A percentile compares a stretch with the other conserved stretches of the same genome.
phyloP scores from a whole-genome alignment of 495 filamentous ascomycete species.

The Aspergillus nanangensis region DNA sequence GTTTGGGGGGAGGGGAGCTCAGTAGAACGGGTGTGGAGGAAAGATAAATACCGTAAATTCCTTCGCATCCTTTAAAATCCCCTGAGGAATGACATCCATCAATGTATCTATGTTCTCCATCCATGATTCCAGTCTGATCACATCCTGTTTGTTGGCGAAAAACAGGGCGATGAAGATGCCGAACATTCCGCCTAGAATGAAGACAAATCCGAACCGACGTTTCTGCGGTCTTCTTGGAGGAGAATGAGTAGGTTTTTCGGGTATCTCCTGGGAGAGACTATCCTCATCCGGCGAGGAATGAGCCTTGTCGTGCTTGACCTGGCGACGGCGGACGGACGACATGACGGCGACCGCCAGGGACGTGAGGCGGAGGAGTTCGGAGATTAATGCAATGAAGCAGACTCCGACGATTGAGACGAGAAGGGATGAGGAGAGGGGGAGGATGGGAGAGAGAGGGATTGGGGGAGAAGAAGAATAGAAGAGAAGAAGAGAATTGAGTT shows the following conservation, averaged over 20 bases:
- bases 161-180: slow-evolving; percentile 77
- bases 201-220: slow-evolving; percentile 72
- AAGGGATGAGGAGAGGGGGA: slow-evolving; percentile 3
- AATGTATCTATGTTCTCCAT: slow-evolving; percentile 79
- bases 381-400: slow-evolving; percentile 4
- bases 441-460: not conserved
- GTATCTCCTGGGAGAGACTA: not conserved
- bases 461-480: not conserved
- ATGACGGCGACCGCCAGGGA: slow-evolving; percentile 24
- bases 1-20: not conserved
- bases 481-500: not conserved
- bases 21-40: not conserved
- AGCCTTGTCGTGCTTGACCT: slow-evolving; percentile 20
- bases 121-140: slow-evolving; percentile 75
- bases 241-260: slow-evolving; percentile 33
- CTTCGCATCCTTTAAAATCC: slow-evolving; percentile 74
- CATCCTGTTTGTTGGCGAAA: slow-evolving; percentile 78
- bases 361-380: slow-evolving; percentile 5
- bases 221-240: slow-evolving; percentile 53
- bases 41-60: slow-evolving; percentile 65
- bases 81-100: slow-evolving; percentile 77
- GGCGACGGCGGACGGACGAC: slow-evolving; percentile 36
- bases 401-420: not conserved
- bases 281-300: too few relatives aligned
- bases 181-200: slow-evolving; percentile 77